These are phyloP conservation scores for Rugonectria rugulosa DNA, from an alignment of 2,329 filamentous ascomycete species.

Conservation along the genomic window DNA sequence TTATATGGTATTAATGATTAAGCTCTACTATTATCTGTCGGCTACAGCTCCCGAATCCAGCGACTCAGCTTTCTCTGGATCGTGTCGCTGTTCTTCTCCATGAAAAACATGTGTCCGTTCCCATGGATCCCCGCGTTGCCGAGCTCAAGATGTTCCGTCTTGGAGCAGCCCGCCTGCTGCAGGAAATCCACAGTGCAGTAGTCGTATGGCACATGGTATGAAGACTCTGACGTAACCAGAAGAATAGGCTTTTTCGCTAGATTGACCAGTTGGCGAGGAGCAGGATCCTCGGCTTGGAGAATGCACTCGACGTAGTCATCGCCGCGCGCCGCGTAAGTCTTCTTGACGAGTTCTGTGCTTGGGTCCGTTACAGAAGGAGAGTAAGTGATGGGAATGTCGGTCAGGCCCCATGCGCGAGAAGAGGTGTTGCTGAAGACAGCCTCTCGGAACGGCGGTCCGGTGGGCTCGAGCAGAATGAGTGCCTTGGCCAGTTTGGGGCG, in stretches of 20 bases:
- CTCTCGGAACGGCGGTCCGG: conserved; percentile 56
- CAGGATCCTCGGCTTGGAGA: conserved; percentile 21
- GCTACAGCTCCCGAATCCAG: conserved; percentile 22
- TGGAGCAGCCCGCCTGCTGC: conserved; percentile 31
- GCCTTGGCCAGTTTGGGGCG: conserved; percentile 50
- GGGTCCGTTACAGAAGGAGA: conserved; percentile 44
- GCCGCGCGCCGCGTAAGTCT: conserved; percentile 8
- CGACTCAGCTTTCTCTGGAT: conserved; percentile 24
- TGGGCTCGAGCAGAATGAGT: conserved; percentile 55
- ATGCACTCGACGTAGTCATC: conserved; percentile 25
- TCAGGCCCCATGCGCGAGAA: conserved; percentile 53
- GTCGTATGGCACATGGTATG: conserved; percentile 32
- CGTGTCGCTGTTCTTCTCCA: conserved; percentile 35
- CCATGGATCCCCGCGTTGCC: conserved; percentile 30
- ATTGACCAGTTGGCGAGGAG: conserved; percentile 39
- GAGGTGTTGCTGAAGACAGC: conserved; percentile 45
- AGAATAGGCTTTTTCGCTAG: conserved; percentile 41
- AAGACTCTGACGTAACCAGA: conserved; percentile 29
- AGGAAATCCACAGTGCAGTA: conserved; percentile 33
- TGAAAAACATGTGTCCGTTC: conserved; percentile 36
- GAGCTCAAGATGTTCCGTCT: conserved; percentile 30
- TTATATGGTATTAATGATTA: no score
- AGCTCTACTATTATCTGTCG: no score
- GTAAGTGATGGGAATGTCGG: conserved; percentile 58
- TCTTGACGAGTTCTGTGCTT: conserved; percentile 21